phyloP scores from a whole-genome alignment of 106 monocot genomes.

The Dendrobium officinale region DNA sequence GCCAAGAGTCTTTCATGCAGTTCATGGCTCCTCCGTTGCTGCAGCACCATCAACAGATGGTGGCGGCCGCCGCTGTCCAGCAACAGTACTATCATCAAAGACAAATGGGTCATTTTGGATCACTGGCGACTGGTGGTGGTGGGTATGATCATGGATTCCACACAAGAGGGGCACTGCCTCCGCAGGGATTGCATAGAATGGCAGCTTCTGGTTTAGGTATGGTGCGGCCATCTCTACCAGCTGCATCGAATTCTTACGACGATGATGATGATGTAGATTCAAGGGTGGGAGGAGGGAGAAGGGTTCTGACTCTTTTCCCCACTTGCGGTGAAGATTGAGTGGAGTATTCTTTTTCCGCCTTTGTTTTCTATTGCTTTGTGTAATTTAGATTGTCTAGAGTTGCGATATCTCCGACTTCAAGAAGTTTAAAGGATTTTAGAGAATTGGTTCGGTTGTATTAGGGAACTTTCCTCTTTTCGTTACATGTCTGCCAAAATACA shows the following conservation, averaged over 20 bases:
- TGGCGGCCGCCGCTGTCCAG: conserved; percentile 5
- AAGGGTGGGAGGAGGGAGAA: conserved; percentile 32
- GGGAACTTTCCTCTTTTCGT: neutral
- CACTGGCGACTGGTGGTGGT: neutral
- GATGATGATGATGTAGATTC: conserved; percentile 54
- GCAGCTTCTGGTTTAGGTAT: conserved; percentile 17
- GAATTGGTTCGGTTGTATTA: neutral
- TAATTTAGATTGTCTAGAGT: neutral
- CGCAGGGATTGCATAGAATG: conserved; percentile 29
- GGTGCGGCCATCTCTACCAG: neutral
- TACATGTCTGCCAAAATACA: neutral
- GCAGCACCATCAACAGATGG: conserved; percentile 36
- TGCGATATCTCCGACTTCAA: neutral
- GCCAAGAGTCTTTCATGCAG: conserved; percentile 31
- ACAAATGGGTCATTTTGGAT: conserved; percentile 20
- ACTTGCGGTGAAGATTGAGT: conserved; percentile 51
- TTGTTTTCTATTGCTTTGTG: neutral
- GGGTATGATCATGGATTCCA: conserved; percentile 24
- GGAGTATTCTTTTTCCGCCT: neutral
- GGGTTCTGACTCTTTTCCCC: conserved; percentile 79
- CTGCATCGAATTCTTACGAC: conserved; percentile 20
- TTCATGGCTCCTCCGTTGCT: conserved; percentile 11
- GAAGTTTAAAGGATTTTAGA: neutral
- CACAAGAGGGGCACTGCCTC: conserved; percentile 1
- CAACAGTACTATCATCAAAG: conserved; percentile 32